These are phyloP conservation scores for Lantana camara DNA, from an alignment of 257 asterid genomes.

Conservation along the genomic window DNA sequence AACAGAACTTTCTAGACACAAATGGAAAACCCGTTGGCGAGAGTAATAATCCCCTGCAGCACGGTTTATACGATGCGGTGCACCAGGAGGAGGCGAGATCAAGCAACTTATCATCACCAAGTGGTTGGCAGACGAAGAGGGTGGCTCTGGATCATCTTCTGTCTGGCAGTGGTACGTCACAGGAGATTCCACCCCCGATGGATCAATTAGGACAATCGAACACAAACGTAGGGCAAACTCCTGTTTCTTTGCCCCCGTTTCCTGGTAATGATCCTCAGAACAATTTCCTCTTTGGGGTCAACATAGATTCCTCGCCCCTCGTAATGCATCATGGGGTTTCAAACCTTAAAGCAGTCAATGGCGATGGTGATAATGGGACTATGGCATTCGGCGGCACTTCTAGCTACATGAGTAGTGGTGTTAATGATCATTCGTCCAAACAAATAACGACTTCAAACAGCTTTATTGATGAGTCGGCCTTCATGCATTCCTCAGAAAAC, in stretches of 20 bases:
- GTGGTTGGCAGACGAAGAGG: slow-evolving; percentile 51
- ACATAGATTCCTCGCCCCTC: slow-evolving; percentile 44
- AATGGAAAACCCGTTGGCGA: slow-evolving; percentile 26
- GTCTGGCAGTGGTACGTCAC: slow-evolving; percentile 19
- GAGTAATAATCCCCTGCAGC: slow-evolving; percentile 34
- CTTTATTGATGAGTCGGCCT: slow-evolving; percentile 42
- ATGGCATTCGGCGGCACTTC: slow-evolving; percentile 40
- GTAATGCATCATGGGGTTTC: slow-evolving; percentile 41
- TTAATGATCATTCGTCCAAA: slow-evolving; percentile 32
- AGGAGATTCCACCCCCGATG: slow-evolving; percentile 23
- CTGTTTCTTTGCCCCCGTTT: slow-evolving; percentile 48
- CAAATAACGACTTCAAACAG: slow-evolving; percentile 33
- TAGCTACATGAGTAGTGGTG: slow-evolving; percentile 40
- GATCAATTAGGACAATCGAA: slow-evolving; percentile 31
- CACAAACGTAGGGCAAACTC: slow-evolving; percentile 27
- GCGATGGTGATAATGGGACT: slow-evolving; percentile 34
- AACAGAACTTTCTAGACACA: slow-evolving; percentile 36
- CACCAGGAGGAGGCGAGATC: slow-evolving; percentile 42
- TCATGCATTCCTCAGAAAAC: slow-evolving; percentile 33
- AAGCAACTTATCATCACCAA: slow-evolving; percentile 33
- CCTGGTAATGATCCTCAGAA: slow-evolving; percentile 50
- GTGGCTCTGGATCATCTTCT: slow-evolving; percentile 45
- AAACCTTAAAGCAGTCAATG: slow-evolving; percentile 40
- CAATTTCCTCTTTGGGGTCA: slow-evolving; percentile 45
- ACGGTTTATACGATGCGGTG: slow-evolving; percentile 35